Conservation (phyloP, 768 basidiomycete species). For the Coprinopsis sp. region DNA sequence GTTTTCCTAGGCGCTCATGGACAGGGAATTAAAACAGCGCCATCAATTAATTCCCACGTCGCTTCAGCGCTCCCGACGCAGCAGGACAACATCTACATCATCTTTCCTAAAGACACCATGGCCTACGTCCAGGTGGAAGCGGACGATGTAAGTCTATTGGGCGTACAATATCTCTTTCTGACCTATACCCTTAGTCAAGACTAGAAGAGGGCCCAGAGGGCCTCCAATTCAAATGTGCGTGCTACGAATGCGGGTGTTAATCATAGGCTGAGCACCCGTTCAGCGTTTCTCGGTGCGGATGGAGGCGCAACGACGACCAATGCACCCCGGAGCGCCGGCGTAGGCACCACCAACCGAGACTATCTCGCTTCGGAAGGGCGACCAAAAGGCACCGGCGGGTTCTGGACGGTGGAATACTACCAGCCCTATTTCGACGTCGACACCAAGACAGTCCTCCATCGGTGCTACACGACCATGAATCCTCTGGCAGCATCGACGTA, state of each 20-base stretch:
- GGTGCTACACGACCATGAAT: conserved; percentile 76
- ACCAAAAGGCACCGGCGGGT: conserved; percentile 46
- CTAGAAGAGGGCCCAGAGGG: conserved; percentile 66
- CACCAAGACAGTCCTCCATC: conserved; percentile 67
- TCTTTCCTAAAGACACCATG: no score
- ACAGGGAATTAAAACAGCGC: no score
- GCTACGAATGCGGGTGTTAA: background rate
- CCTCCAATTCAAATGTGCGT: conserved; percentile 66
- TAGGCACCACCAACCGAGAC: conserved; percentile 39
- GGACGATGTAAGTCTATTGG: conserved; percentile 50
- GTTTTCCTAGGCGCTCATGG: no score
- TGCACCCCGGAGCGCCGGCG: conserved; percentile 49
- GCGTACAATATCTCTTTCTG: background rate
- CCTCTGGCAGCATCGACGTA: conserved; percentile 59
- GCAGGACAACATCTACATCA: no score
- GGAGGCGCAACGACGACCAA: conserved; percentile 26
- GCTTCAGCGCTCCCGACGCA: no score
- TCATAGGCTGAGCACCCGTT: background rate
- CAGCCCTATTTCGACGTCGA: conserved; percentile 88
- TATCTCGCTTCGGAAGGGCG: conserved; percentile 49
- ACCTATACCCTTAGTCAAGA: conserved; percentile 31
- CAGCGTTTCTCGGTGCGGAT: conserved; percentile 57
- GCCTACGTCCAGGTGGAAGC: conserved; percentile 69
- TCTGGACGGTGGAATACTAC: conserved; percentile 84
- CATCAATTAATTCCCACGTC: no score